A percentile compares a stretch with the other conserved stretches of the same genome.
These are phyloP conservation scores for Alternaria viburni DNA, from an alignment of 2,329 filamentous ascomycete species.

Conservation along the genomic window DNA sequence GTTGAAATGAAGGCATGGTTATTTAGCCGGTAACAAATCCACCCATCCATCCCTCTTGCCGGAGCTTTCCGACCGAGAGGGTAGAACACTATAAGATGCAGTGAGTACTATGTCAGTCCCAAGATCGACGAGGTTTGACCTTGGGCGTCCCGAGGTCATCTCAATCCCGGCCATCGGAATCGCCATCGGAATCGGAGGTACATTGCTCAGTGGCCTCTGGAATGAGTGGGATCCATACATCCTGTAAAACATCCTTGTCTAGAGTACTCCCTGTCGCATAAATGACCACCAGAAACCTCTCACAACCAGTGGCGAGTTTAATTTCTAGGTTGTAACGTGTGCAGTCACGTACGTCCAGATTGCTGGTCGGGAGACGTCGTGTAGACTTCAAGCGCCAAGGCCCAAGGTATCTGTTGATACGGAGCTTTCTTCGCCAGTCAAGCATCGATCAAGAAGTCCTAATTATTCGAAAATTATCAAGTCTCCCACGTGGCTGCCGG, in stretches of 20 bases:
- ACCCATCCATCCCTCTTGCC: constrained; percentile 14
- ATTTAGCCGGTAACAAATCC: constrained; percentile 33
- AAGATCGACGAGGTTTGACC: constrained; percentile 12
- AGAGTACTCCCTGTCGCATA: neutral
- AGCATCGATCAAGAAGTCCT: neutral
- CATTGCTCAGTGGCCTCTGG: neutral
- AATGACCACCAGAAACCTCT: neutral
- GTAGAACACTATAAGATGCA: constrained; percentile 6
- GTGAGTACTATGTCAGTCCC: constrained; percentile 9
- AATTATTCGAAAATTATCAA: neutral
- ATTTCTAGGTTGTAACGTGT: neutral
- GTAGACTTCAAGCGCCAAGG: neutral
- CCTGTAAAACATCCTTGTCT: neutral
- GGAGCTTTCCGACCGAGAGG: constrained; percentile 17
- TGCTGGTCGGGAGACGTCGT: neutral
- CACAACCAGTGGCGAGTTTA: neutral
- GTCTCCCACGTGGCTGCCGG: neutral
- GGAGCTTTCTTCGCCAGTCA: neutral
- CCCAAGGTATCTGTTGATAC: neutral
- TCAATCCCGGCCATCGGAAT: neutral
- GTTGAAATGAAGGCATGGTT: neutral
- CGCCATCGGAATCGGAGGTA: neutral
- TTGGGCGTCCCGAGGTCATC: constrained; percentile 14
- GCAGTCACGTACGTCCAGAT: neutral
- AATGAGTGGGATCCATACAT: neutral